Conservation (phyloP, 495 filamentous ascomycete species). For the Aspergillus sclerotiicarbonarius region DNA sequence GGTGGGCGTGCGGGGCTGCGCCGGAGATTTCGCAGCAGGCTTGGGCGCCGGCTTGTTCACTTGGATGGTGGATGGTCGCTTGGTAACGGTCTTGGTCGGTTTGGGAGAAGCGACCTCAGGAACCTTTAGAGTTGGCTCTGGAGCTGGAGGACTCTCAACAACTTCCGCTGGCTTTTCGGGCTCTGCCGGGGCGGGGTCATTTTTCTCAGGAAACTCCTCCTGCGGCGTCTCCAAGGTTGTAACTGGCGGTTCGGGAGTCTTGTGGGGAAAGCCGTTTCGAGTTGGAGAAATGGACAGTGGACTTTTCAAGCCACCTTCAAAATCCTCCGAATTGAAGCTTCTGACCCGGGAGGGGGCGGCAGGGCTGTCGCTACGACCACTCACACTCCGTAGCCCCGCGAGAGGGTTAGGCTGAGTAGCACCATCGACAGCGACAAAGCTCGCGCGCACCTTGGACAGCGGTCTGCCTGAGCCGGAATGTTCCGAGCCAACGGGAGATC, state of each 20-base stretch:
- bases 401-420: slow-evolving; percentile 32
- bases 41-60: slow-evolving; percentile 35
- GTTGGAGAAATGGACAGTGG: slow-evolving; percentile 29
- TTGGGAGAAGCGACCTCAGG: slow-evolving; percentile 23
- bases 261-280: slow-evolving; percentile 20
- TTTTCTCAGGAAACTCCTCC: background rate
- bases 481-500: slow-evolving; percentile 60
- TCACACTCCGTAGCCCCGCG: slow-evolving; percentile 37
- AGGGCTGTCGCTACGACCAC: slow-evolving; percentile 33
- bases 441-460: slow-evolving; percentile 76
- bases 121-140: slow-evolving; percentile 10
- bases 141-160: slow-evolving; percentile 19
- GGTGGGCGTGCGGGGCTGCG: slow-evolving; percentile 22
- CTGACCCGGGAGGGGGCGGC: slow-evolving; percentile 31
- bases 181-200: slow-evolving; percentile 5
- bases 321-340: slow-evolving; percentile 34
- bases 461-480: slow-evolving; percentile 52
- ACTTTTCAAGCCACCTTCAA: slow-evolving; percentile 30
- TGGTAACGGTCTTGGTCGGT: slow-evolving; percentile 35
- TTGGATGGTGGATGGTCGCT: slow-evolving; percentile 41
- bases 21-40: slow-evolving; percentile 24
- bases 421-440: slow-evolving; percentile 75
- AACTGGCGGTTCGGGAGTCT: slow-evolving; percentile 19
- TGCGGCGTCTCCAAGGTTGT: background rate
- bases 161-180: slow-evolving; percentile 3